These are phyloP conservation scores for Cryptococcus sp. DNA, from an alignment of 1,284 basidiomycete species.

Conservation along the genomic window DNA sequence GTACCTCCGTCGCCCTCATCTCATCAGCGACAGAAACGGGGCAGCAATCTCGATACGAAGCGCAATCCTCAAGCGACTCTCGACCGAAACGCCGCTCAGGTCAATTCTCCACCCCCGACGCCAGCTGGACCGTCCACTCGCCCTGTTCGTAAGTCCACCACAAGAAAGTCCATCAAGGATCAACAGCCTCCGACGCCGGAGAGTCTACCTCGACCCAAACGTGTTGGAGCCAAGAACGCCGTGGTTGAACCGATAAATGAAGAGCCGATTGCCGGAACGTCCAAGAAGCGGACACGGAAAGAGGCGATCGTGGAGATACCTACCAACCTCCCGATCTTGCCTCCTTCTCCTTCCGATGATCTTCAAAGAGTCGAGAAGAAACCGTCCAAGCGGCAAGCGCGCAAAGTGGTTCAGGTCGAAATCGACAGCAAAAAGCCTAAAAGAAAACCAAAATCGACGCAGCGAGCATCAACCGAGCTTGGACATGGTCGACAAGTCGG, in stretches of 20 bases:
- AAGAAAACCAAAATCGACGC: background rate
- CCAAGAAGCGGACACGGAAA: background rate
- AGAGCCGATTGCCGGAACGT: background rate
- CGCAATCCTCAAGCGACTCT: background rate
- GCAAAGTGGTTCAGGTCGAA: background rate
- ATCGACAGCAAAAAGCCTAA: background rate
- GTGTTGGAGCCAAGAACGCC: background rate
- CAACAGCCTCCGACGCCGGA: slow-evolving; percentile 6
- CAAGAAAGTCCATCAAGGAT: background rate
- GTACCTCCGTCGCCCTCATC: too few relatives aligned
- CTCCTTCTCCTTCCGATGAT: background rate
- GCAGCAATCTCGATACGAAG: background rate
- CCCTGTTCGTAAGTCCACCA: background rate
- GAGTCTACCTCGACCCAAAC: slow-evolving; percentile 4
- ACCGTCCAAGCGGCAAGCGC: too few relatives aligned
- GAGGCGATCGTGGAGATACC: slow-evolving; percentile 12
- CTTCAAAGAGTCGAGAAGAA: too few relatives aligned
- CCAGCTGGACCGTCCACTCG: too few relatives aligned
- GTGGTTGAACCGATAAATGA: background rate
- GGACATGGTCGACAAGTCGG: background rate
- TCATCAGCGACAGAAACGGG: background rate
- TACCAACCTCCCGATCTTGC: background rate
- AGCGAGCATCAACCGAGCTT: background rate
- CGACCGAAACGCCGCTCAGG: background rate
- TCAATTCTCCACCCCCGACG: too few relatives aligned